phyloP scores from a whole-genome alignment of 768 basidiomycete species.

The Leccinum rimulosum region DNA sequence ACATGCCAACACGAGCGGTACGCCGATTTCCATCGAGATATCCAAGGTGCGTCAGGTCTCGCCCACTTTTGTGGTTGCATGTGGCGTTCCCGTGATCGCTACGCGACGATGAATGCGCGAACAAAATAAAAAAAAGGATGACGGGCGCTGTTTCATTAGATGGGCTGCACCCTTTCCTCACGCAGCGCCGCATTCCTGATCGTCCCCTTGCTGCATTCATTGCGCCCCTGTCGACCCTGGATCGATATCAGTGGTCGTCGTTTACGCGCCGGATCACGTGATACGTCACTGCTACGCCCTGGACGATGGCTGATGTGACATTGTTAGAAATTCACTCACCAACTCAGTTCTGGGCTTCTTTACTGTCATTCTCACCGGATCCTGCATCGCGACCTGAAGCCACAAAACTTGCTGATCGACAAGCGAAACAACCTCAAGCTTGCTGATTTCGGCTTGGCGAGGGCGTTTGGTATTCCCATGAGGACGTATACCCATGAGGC shows the following conservation, averaged over 20 bases:
- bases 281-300: constrained; percentile 5
- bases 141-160: constrained; percentile 8
- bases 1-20: constrained; percentile 66
- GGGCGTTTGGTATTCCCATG: constrained; percentile 98
- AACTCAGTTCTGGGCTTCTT: constrained; percentile 85
- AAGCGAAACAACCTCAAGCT: constrained; percentile 88
- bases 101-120: background rate
- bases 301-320: constrained; percentile 11
- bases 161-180: constrained; percentile 1
- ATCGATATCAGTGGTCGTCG: constrained; percentile 20
- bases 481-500: constrained; percentile 99
- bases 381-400: constrained; percentile 95
- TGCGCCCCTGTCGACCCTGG: constrained; percentile 6
- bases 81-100: constrained; percentile 3
- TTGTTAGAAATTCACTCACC: constrained; percentile 90
- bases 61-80: background rate
- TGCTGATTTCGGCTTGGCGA: constrained; percentile 93
- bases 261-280: constrained; percentile 34
- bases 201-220: background rate
- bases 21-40: constrained; percentile 68
- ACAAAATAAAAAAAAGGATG: background rate
- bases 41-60: constrained; percentile 67
- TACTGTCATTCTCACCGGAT: constrained; percentile 96
- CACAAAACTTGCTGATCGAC: constrained; percentile 94
- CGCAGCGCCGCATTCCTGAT: background rate